These are phyloP conservation scores for Calophaca sinica DNA, from an alignment of 306 rosid species.

Conservation along the genomic window DNA sequence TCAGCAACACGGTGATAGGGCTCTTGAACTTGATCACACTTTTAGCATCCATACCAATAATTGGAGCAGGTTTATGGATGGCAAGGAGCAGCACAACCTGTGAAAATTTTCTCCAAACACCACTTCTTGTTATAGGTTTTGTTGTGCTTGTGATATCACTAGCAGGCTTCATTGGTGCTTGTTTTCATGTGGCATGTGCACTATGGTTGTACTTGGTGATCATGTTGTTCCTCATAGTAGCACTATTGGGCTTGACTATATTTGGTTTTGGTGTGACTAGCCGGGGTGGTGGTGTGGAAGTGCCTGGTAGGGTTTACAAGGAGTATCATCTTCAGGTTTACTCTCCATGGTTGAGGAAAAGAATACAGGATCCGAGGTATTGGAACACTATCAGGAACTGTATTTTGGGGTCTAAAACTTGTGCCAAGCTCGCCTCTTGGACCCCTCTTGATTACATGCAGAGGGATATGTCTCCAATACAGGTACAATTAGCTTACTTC, in stretches of 20 bases:
- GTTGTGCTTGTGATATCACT: conserved; percentile 78
- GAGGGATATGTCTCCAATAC: conserved; percentile 79
- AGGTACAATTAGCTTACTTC: conserved; percentile 54
- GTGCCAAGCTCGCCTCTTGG: conserved; percentile 66
- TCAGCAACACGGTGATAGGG: conserved; percentile 96
- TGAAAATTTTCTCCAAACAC: conserved; percentile 82
- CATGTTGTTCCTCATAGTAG: conserved; percentile 78
- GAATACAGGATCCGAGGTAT: conserved; percentile 67
- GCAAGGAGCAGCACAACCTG: conserved; percentile 88
- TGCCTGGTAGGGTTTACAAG: conserved; percentile 74
- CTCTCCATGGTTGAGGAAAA: conserved; percentile 80
- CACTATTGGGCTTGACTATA: conserved; percentile 68
- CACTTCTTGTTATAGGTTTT: conserved; percentile 81
- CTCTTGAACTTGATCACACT: conserved; percentile 84
- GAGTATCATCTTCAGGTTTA: conserved; percentile 69
- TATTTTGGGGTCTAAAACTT: conserved; percentile 82
- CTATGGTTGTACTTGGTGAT: conserved; percentile 85
- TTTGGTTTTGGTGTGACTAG: conserved; percentile 85
- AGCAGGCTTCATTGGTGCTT: conserved; percentile 94
- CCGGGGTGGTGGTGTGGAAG: conserved; percentile 74
- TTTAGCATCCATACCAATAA: conserved; percentile 89
- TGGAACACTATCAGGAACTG: conserved; percentile 80
- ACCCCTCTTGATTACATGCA: conserved; percentile 80
- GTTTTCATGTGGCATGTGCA: conserved; percentile 93
- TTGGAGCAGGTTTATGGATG: conserved; percentile 94